Base-by-base conservation (phyloP, 2,329 filamentous ascomycete genomes). In the Annulohypoxylon truncatum region DNA sequence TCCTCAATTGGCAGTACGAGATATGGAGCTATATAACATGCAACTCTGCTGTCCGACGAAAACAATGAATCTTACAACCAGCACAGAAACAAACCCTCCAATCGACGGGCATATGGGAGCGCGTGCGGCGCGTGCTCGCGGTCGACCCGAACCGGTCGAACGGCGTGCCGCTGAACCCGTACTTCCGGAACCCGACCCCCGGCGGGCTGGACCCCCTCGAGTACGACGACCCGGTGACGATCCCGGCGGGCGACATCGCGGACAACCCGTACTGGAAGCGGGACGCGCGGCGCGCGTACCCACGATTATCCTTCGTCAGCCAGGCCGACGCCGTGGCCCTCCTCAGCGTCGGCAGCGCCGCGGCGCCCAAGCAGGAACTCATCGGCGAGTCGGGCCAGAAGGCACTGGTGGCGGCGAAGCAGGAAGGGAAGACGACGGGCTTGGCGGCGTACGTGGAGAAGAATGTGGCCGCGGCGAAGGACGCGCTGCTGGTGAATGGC, bases 221-320 rank as follows among this genome's bases (percentile, higher is more conserved):
- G 64, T 96, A 95, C 83, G 88, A 92, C 78, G 93, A 97, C 78
- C 92, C 92, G 20, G 91, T 95, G 64, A 96, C 93, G 12, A 64
- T 91, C 0, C 93, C 93, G n/a, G 92, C 93, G 1, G 92, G 87
- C 72, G 93, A 97, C 78, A 90, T 97, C 74, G 93, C 93, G 74
- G 92, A 95, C 79, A 97, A 97, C 82, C 89, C 93, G 35, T 97
- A 97, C 84, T 99, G 94, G 93, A 96, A 97, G 86, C 94, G 96
- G 75, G 96, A 99, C 77, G 80, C 84, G 67, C 92, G 96, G 74
- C 88, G 96, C 75, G 86, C 85, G 75, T 98, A 98, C 82, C 92
- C 96, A 29, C 87, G 85, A 73, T 85, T 92, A 61, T 95, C 91
- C 76, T 89, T 92, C 47, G 87, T 99, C 67, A 90, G 84, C 64